These are phyloP conservation scores for Trypanosomatidae sp. DNA, from an alignment of 208 protist species.

Conservation along the genomic window DNA sequence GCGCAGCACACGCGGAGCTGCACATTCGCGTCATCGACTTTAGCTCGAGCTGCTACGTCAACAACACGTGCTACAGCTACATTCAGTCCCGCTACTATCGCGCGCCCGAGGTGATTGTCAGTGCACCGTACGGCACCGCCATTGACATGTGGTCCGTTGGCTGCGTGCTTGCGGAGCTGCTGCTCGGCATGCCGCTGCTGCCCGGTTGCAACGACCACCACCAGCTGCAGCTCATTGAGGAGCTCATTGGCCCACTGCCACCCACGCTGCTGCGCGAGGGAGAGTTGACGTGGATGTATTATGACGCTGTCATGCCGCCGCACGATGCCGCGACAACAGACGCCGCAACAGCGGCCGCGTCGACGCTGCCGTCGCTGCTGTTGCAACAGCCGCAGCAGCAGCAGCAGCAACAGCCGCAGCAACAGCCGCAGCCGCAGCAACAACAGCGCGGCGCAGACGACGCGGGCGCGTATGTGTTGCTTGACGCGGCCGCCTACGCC, in stretches of 20 bases:
- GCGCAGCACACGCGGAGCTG: slow-evolving; percentile 6
- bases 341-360: not conserved
- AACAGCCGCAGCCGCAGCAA: not conserved
- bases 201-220: slow-evolving; percentile 87
- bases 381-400: not conserved
- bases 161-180: slow-evolving; percentile 93
- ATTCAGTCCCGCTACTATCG: slow-evolving; percentile 94
- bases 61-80: slow-evolving; percentile 68
- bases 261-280: slow-evolving; percentile 34
- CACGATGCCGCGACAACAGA: no score
- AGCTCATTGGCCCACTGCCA: slow-evolving; percentile 83
- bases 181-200: slow-evolving; percentile 91
- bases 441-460: not conserved
- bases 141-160: slow-evolving; percentile 98
- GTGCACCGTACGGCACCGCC: slow-evolving; percentile 64
- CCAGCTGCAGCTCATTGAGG: slow-evolving; percentile 91
- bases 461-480: not conserved
- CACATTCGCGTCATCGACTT: slow-evolving; percentile 97
- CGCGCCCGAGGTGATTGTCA: slow-evolving; percentile 94
- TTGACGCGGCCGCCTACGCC: slow-evolving; percentile 16
- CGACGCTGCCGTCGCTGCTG: not conserved
- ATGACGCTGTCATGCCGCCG: no score
- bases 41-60: slow-evolving; percentile 91
- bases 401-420: not conserved
- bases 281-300: no score